These are phyloP conservation scores for Cryptococcus sp. DNA, from an alignment of 1,284 basidiomycete species.

Conservation along the genomic window DNA sequence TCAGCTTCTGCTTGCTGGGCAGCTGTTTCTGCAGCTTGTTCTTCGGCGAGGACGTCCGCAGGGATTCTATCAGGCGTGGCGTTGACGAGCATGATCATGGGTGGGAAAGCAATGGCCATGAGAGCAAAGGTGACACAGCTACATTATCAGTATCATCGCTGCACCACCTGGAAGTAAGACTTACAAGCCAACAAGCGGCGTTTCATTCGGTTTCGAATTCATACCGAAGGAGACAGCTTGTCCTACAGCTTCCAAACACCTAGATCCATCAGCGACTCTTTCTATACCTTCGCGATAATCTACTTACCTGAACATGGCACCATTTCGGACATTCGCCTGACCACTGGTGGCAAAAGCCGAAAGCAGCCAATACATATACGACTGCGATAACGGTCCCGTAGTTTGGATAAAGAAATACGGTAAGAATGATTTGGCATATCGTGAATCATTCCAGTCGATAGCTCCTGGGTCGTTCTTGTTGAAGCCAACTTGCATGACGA, in stretches of 20 bases:
- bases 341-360: constrained; percentile 24
- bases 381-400: constrained; percentile 22
- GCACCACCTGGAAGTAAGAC: too few species aligned
- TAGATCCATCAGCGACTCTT: constrained; percentile 15
- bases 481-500: constrained; percentile 17
- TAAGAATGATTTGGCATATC: constrained; percentile 18
- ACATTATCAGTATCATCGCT: not conserved
- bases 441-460: constrained; percentile 20
- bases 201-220: constrained; percentile 15
- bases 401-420: constrained; percentile 30
- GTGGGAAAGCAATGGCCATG: constrained; percentile 8
- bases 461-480: constrained; percentile 11
- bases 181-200: constrained; percentile 15
- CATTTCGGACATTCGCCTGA: not conserved
- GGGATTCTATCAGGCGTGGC: constrained; percentile 16
- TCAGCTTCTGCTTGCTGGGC: too few species aligned
- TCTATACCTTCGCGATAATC: constrained; percentile 10
- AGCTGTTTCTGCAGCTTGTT: not conserved
- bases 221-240: constrained; percentile 23
- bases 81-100: constrained; percentile 17
- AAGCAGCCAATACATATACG: constrained; percentile 29
- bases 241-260: constrained; percentile 19
- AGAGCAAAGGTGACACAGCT: constrained; percentile 20
- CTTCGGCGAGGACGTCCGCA: constrained; percentile 9
- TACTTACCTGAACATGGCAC: not conserved